A percentile compares a stretch with the other conserved stretches of the same genome.
phyloP scores from a whole-genome alignment of 352 stramenopile species.

The Hyaloperonospora arabidopsidis region DNA sequence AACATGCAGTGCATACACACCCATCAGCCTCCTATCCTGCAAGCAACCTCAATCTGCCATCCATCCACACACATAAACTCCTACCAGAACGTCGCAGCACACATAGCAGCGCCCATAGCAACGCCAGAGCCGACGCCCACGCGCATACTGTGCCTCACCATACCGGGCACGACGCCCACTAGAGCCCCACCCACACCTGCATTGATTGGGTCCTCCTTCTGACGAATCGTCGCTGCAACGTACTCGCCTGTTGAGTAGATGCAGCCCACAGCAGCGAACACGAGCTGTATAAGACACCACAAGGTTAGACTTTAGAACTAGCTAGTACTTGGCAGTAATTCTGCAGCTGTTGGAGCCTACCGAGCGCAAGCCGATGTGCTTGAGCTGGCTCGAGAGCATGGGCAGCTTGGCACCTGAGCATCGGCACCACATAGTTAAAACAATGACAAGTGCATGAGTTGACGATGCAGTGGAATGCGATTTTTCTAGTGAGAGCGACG shows the following conservation, averaged over 20 bases:
- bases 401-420: slow-evolving; percentile 66
- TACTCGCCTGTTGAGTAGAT: slow-evolving; percentile 69
- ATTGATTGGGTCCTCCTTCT: slow-evolving; percentile 68
- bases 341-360: slow-evolving; percentile 19
- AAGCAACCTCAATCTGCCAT: too few relatives aligned
- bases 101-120: slow-evolving; percentile 37
- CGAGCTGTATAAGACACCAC: slow-evolving; percentile 33
- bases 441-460: not conserved
- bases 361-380: slow-evolving; percentile 68
- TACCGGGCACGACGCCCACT: slow-evolving; percentile 57
- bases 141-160: slow-evolving; percentile 73
- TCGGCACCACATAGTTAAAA: not conserved
- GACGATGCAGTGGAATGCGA: not conserved
- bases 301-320: slow-evolving; percentile 5
- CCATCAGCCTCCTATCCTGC: not conserved
- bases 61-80: slow-evolving; percentile 3
- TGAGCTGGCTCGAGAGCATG: slow-evolving; percentile 74
- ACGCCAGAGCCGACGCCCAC: slow-evolving; percentile 45
- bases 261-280: slow-evolving; percentile 58
- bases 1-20: not conserved
- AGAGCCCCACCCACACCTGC: slow-evolving; percentile 53
- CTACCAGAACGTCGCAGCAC: slow-evolving; percentile 61
- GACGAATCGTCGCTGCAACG: slow-evolving; percentile 48
- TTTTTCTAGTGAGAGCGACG: slow-evolving; percentile 2
- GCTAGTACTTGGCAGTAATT: not conserved